Base-by-base conservation (phyloP, 2,329 filamentous ascomycete genomes). In the Madurella fahalii region DNA sequence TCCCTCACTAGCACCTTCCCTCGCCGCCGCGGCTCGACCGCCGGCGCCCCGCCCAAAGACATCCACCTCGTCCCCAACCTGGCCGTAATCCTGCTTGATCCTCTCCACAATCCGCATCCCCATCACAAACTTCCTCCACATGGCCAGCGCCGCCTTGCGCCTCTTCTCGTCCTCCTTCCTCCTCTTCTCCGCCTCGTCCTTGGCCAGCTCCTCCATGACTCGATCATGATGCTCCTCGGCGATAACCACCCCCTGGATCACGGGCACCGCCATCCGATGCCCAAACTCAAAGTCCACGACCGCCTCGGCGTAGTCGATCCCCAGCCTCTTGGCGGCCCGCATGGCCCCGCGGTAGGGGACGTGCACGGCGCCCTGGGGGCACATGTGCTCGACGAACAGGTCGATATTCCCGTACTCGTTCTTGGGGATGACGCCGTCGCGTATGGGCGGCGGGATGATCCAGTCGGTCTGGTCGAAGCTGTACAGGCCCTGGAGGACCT, bases 341-440 rank as follows among this genome's bases (percentile, higher is more conserved):
- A 86, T 84, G 0, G 86, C 87, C 0, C 90, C 90, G 44, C 86
- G 83, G 51, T 86, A 85, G 0, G 90, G 90, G 2, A 97, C 79
- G 68, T 99, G 94, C 0, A 88, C 81, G 2, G 92, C 92, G 0
- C 94, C 75, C 54, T 71, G 61, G 0, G 94, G 94, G 25, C 95
- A 86, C 94, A 99, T 97, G 58, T 90, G 91, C 40, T 90, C 87
- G 0, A 89, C 92, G 68, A 95, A 99, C 52, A 96, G 83, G 68
- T 99, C 94, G 58, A 99, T 97, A 62, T 99, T 99, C 9, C 93
- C 93, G 64, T 93, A 99, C 37, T 85, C 84, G 64, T 99, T 99
- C 70, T 94, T 95, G 0, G 94, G 94, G 57, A 97, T 96, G 13
- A 88, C 72, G 0, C 93, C 93, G 64, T 96, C 81, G 57, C 83